Percentiles rank a stretch among this genome's conserved stretches.
These are phyloP conservation scores for Colletotrichum sidae DNA, from an alignment of 2,329 filamentous ascomycete species.

Conservation along the genomic window DNA sequence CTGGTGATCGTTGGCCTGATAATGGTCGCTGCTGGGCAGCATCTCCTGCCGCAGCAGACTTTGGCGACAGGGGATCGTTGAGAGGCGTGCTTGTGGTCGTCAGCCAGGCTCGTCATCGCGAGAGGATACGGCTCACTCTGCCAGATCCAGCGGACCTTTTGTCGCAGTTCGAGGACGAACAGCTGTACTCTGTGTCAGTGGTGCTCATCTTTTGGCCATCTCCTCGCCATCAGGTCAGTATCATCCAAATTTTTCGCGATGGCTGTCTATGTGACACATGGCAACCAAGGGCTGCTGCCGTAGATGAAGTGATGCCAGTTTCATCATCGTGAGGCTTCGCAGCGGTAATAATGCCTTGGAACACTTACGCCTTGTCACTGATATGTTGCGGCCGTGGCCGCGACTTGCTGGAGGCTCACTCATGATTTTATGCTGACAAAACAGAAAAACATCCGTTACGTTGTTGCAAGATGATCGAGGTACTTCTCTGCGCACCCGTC, in stretches of 20 bases:
- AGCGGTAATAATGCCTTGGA: background rate
- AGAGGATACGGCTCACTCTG: conserved; percentile 69
- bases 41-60: conserved; percentile 30
- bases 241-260: too few species aligned
- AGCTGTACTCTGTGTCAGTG: conserved; percentile 48
- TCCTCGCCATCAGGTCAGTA: background rate
- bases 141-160: conserved; percentile 80
- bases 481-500: background rate
- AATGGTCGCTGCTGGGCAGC: conserved; percentile 39
- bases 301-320: background rate
- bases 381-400: conserved; percentile 34
- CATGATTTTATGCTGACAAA: conserved; percentile 14
- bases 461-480: conserved; percentile 1
- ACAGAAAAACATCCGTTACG: background rate
- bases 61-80: conserved; percentile 38
- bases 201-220: too few species aligned
- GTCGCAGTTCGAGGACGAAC: conserved; percentile 76
- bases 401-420: conserved; percentile 26
- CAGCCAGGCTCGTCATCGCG: conserved; percentile 34
- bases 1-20: conserved; percentile 39
- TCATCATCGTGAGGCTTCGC: background rate
- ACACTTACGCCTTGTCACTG: conserved; percentile 31
- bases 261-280: too few species aligned
- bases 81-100: conserved; percentile 38
- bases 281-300: background rate